phyloP scores from a whole-genome alignment of 805 yeast species.

The Kodamaea kakaduensis region DNA sequence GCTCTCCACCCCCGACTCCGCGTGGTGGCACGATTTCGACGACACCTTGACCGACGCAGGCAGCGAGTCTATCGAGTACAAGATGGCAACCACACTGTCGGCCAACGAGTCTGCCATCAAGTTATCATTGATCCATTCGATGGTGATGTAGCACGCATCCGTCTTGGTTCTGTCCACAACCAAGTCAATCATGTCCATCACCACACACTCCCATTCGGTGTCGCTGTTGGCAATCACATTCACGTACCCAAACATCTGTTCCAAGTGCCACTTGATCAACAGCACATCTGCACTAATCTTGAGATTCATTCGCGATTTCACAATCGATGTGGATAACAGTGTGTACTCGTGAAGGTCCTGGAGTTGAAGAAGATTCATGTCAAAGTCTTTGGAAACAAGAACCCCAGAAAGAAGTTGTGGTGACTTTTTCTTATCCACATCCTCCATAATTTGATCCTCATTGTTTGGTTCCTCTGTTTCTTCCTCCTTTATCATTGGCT shows the following conservation, averaged over 20 bases:
- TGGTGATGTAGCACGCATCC: constrained; percentile 46
- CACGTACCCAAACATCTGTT: constrained; percentile 91
- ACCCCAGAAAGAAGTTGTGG: constrained; percentile 66
- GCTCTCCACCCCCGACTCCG: constrained; percentile 25
- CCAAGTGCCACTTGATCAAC: constrained; percentile 81
- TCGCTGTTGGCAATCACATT: constrained; percentile 58
- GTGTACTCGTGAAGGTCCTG: constrained; percentile 88
- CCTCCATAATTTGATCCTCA: constrained; percentile 4
- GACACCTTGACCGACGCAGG: constrained; percentile 92
- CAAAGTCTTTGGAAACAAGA: constrained; percentile 86
- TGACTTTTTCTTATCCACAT: constrained; percentile 5
- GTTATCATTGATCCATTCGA: constrained; percentile 88
- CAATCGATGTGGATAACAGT: constrained; percentile 77
- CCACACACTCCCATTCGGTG: constrained; percentile 40
- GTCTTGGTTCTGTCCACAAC: constrained; percentile 41
- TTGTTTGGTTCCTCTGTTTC: constrained; percentile 8
- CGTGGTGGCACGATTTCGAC: constrained; percentile 53
- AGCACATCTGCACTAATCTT: constrained; percentile 77
- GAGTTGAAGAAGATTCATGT: constrained; percentile 73
- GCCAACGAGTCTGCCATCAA: constrained; percentile 86
- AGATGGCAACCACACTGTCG: constrained; percentile 85
- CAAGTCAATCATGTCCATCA: constrained; percentile 42
- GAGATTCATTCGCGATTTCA: constrained; percentile 76
- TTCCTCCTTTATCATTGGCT: constrained; percentile 12
- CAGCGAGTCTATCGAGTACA: constrained; percentile 87